phyloP scores from a whole-genome alignment of 2,329 filamentous ascomycete genomes.

The Monilinia polystroma region DNA sequence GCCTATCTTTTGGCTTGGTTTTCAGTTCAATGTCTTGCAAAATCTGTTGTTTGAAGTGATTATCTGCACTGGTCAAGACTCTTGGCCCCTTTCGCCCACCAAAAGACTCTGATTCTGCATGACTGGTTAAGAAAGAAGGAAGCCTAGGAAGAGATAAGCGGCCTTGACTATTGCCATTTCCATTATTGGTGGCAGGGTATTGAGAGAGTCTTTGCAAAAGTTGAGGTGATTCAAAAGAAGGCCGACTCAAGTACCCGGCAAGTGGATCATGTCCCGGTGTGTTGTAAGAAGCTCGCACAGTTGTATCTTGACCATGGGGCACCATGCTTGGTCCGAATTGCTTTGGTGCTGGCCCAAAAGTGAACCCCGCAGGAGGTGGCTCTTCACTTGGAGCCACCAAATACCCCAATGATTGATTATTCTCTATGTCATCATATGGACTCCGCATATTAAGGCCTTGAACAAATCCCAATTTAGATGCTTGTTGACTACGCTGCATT shows the following conservation, averaged over 20 bases:
- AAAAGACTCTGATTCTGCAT: conserved; percentile 4
- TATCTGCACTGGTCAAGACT: conserved; percentile 31
- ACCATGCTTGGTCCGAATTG: background rate
- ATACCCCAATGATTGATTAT: background rate
- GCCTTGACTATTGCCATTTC: background rate
- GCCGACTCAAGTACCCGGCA: conserved; percentile 7
- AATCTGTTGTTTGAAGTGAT: conserved; percentile 31
- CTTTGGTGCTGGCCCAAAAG: background rate
- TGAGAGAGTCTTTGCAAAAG: background rate
- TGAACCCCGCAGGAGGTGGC: background rate
- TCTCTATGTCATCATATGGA: background rate
- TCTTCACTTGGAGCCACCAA: conserved; percentile 2
- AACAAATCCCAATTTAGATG: background rate
- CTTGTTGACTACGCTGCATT: background rate
- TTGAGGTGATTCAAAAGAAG: conserved; percentile 2
- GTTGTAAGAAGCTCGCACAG: background rate
- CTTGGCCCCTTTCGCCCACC: conserved; percentile 22
- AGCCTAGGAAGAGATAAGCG: conserved; percentile 15
- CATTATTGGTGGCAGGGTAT: background rate
- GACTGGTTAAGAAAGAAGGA: background rate
- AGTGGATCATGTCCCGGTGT: background rate
- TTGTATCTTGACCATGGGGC: background rate
- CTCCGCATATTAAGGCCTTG: background rate
- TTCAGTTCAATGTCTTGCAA: conserved; percentile 31
- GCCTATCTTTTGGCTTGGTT: background rate